These are phyloP conservation scores for Balansia obtecta DNA, from an alignment of 2,329 filamentous ascomycete species.

Conservation along the genomic window DNA sequence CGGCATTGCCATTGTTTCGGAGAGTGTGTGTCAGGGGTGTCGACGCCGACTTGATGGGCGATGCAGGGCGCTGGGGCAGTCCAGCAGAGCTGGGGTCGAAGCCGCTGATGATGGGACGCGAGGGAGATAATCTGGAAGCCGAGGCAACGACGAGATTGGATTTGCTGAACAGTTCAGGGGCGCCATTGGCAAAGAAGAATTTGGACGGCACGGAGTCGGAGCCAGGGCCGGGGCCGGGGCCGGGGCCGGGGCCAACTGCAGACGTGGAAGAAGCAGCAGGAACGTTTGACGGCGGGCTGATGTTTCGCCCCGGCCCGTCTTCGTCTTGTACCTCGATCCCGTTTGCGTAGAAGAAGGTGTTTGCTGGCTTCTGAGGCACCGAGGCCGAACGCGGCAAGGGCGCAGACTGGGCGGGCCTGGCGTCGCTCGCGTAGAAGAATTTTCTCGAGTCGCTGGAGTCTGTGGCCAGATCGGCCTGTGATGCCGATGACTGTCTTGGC, in stretches of 20 bases:
- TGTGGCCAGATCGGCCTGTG: slow-evolving; percentile 16
- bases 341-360: slow-evolving; percentile 46
- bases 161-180: slow-evolving; percentile 32
- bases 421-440: slow-evolving; percentile 90
- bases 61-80: slow-evolving; percentile 31
- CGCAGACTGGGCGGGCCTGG: slow-evolving; percentile 31
- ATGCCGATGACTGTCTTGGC: slow-evolving; percentile 13
- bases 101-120: slow-evolving; percentile 25
- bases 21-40: slow-evolving; percentile 10
- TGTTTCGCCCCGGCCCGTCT: slow-evolving; percentile 18
- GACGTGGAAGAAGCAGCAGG: slow-evolving; percentile 23
- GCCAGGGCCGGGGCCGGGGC: slow-evolving; percentile 22
- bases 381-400: slow-evolving; percentile 25
- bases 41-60: slow-evolving; percentile 34
- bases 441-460: slow-evolving; percentile 32
- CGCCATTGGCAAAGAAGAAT: slow-evolving; percentile 66
- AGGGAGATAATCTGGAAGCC: slow-evolving; percentile 28
- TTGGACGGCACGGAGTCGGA: slow-evolving; percentile 39
- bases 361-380: slow-evolving; percentile 31
- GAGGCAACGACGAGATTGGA: slow-evolving; percentile 25
- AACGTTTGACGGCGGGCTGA: slow-evolving; percentile 17
- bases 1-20: slow-evolving; percentile 9
- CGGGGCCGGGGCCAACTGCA: slow-evolving; percentile 21
- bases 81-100: slow-evolving; percentile 11
- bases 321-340: slow-evolving; percentile 30